phyloP scores from a whole-genome alignment of 176 grass and related monocot species.

The Leersia perrieri region DNA sequence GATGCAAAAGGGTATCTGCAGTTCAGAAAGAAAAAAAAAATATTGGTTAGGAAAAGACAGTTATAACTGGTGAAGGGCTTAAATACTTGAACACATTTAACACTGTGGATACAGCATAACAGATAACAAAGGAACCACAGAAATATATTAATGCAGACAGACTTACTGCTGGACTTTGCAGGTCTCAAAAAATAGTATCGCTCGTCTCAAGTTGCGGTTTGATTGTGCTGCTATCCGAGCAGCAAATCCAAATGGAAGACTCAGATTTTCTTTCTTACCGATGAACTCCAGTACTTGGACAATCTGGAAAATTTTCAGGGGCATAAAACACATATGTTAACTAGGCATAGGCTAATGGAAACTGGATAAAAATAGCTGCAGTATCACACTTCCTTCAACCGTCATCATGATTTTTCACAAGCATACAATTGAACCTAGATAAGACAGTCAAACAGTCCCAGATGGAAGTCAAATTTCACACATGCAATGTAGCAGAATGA shows the following conservation, averaged over 20 bases:
- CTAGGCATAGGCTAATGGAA: background rate
- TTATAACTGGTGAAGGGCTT: background rate
- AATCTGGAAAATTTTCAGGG: constrained; percentile 51
- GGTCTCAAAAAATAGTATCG: constrained; percentile 91
- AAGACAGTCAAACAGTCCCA: background rate
- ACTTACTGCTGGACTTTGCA: constrained; percentile 97
- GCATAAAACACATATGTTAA: background rate
- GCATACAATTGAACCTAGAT: background rate
- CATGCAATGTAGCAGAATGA: background rate
- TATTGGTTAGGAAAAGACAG: background rate
- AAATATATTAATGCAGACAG: background rate
- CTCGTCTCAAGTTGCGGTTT: constrained; percentile 91
- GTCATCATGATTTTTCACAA: background rate
- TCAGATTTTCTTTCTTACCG: constrained; percentile 89
- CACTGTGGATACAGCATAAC: background rate
- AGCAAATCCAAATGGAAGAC: constrained; percentile 81
- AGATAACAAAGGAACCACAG: background rate
- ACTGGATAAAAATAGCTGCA: background rate
- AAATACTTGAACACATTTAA: background rate
- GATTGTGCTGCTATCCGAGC: constrained; percentile 72
- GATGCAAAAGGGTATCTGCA: constrained; percentile 83
- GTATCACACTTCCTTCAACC: background rate
- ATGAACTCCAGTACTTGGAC: constrained; percentile 85
- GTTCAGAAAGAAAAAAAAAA: constrained; percentile 10
- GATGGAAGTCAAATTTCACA: background rate